phyloP scores from a whole-genome alignment of 305 asterid species.

The Striga hermonthica region DNA sequence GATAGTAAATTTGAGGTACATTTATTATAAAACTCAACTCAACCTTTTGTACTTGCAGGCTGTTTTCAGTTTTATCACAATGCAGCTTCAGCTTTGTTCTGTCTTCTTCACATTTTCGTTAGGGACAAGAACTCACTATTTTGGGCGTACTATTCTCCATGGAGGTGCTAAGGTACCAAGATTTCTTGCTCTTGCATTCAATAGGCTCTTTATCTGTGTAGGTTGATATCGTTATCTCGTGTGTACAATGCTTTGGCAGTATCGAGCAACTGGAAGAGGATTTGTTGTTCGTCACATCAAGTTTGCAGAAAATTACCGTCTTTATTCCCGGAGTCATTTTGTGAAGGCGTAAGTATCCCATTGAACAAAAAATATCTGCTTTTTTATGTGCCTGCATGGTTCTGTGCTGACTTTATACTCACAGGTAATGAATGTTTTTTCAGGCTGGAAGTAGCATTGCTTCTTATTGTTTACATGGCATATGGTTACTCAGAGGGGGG shows the following conservation, averaged over 20 bases:
- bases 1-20: conserved; percentile 6
- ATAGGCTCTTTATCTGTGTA: conserved; percentile 16
- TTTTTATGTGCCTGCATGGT: conserved; percentile 10
- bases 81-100: conserved; percentile 98
- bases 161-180: conserved; percentile 94
- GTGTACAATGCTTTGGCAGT: conserved; percentile 45
- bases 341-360: conserved; percentile 83
- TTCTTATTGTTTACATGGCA: conserved; percentile 84
- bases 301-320: conserved; percentile 95
- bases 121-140: conserved; percentile 95
- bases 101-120: conserved; percentile 95
- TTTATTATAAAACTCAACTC: neutral
- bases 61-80: conserved; percentile 86
- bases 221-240: conserved; percentile 29
- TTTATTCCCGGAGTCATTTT: conserved; percentile 96
- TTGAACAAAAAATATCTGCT: conserved; percentile 3
- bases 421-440: conserved; percentile 29
- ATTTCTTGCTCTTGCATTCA: conserved; percentile 20
- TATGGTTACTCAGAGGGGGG: conserved; percentile 72
- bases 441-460: conserved; percentile 98
- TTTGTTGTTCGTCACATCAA: conserved; percentile 96
- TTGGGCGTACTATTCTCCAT: conserved; percentile 97
- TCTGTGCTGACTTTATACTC: conserved; percentile 12
- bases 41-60: conserved; percentile 58
- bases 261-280: conserved; percentile 98